These are phyloP conservation scores for Leptodontidium sp. DNA, from an alignment of 2,329 filamentous ascomycete genomes.

Conservation along the genomic window DNA sequence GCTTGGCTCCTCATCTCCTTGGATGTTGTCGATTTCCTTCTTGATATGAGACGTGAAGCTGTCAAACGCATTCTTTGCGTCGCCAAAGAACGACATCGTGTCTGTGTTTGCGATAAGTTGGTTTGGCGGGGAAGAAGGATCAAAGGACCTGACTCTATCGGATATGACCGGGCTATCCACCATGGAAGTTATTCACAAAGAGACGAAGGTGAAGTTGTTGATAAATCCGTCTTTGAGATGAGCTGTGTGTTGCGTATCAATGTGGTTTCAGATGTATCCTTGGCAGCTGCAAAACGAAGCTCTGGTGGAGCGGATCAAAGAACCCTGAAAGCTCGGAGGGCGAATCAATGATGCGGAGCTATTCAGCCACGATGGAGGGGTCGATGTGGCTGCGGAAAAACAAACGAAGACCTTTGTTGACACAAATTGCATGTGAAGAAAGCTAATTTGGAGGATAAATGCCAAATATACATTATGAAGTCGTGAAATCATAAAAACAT, in stretches of 20 bases:
- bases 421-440: neutral
- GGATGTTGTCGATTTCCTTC: slow-evolving; percentile 29
- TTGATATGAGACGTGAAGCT: slow-evolving; percentile 35
- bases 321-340: neutral
- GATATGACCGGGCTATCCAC: neutral
- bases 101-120: neutral
- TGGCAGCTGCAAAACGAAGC: slow-evolving; percentile 9
- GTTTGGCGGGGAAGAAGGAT: neutral
- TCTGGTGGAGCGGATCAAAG: slow-evolving; percentile 1
- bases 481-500: neutral
- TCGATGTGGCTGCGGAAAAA: neutral
- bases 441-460: too few relatives aligned
- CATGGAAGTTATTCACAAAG: neutral
- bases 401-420: neutral
- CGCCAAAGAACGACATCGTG: slow-evolving; percentile 25
- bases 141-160: neutral
- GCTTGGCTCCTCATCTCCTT: slow-evolving; percentile 48
- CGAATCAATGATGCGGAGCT: neutral
- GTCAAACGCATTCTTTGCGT: slow-evolving; percentile 27
- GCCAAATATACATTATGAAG: too few relatives aligned
- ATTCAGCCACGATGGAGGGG: slow-evolving; percentile 4
- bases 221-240: neutral
- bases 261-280: slow-evolving; percentile 8
- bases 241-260: slow-evolving; percentile 11
- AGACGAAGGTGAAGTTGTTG: slow-evolving; percentile 1